Percentiles rank a stretch among this genome's conserved stretches.
Evolutionary conservation across 2,329 filamentous ascomycete species (phyloP).

Genomic region (Fusarium robinianum): DNA sequence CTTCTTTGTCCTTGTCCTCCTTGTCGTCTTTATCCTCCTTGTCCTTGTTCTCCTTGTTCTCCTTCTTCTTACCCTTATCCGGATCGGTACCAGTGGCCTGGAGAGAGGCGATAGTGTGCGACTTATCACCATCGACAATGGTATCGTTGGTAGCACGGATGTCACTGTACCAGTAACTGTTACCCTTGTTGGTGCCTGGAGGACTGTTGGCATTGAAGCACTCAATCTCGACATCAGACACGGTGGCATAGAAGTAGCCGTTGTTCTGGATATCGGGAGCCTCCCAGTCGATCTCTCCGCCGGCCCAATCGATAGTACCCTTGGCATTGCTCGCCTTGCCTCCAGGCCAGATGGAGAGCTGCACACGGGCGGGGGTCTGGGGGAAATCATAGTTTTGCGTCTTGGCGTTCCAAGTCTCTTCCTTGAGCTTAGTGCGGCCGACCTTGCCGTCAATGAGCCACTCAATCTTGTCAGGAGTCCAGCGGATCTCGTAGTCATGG

Average conservation of each 20-base stretch:
- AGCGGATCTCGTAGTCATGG: constrained; percentile 92
- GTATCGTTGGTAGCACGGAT: constrained; percentile 72
- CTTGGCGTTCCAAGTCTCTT: constrained; percentile 85
- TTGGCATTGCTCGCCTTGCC: constrained; percentile 76
- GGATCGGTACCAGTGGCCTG: constrained; percentile 80
- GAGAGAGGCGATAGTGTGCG: constrained; percentile 78
- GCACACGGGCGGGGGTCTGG: constrained; percentile 87
- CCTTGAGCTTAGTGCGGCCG: constrained; percentile 73
- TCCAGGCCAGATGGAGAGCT: constrained; percentile 95
- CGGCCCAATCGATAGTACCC: constrained; percentile 90
- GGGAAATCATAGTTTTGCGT: constrained; percentile 83
- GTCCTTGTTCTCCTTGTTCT: constrained; percentile 16
- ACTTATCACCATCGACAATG: constrained; percentile 73
- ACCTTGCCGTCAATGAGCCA: constrained; percentile 86
- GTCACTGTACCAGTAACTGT: constrained; percentile 77
- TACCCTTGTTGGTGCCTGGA: constrained; percentile 71
- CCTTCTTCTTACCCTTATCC: constrained; percentile 48
- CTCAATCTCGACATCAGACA: constrained; percentile 77
- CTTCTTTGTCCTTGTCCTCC: constrained; percentile 19
- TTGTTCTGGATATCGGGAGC: constrained; percentile 76
- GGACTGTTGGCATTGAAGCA: constrained; percentile 72
- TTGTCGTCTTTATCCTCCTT: constrained; percentile 20
- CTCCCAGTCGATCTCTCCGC: constrained; percentile 84
- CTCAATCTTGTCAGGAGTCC: constrained; percentile 82
- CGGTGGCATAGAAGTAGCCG: constrained; percentile 86